Evolutionary conservation across 805 yeast genomes (phyloP).

Genomic region (Monosporozyma servazzii): DNA sequence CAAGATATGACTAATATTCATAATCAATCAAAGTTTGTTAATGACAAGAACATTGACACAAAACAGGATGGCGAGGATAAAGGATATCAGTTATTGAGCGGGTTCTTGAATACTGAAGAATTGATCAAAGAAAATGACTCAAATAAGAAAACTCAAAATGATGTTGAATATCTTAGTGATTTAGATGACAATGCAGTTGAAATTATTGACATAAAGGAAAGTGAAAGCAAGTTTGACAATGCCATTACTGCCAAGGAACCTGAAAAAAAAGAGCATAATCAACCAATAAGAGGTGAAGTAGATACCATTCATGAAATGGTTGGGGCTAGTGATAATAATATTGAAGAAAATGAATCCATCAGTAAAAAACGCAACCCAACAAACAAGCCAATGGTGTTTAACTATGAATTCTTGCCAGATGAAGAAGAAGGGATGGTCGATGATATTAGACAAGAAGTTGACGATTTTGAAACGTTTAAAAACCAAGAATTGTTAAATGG

Average conservation of each 20-base stretch:
- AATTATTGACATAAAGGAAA: neutral
- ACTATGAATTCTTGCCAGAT: constrained; percentile 64
- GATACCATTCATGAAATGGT: neutral
- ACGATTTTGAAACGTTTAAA: constrained; percentile 56
- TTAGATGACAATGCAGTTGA: neutral
- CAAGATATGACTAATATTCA: neutral
- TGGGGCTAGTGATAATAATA: neutral
- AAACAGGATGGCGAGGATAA: constrained; percentile 5
- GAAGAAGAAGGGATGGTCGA: constrained; percentile 63
- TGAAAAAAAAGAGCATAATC: neutral
- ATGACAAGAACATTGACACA: constrained; percentile 8
- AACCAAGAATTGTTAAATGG: constrained; percentile 33
- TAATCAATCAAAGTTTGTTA: constrained; percentile 12
- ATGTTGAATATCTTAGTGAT: neutral
- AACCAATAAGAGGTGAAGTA: neutral
- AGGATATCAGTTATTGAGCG: constrained; percentile 12
- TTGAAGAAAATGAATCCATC: neutral
- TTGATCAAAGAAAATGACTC: constrained; percentile 3
- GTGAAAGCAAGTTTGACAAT: neutral
- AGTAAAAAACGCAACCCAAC: neutral
- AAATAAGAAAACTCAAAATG: neutral
- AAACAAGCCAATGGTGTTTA: constrained; percentile 27
- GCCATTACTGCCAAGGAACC: neutral
- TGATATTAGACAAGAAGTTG: constrained; percentile 60
- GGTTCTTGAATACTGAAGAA: constrained; percentile 13